Evolutionary conservation across 192 early-diverging fungal genomes (phyloP), one percentile per base, ranked within the genome.

Genomic region (Lobulomyces angularis): DNA sequence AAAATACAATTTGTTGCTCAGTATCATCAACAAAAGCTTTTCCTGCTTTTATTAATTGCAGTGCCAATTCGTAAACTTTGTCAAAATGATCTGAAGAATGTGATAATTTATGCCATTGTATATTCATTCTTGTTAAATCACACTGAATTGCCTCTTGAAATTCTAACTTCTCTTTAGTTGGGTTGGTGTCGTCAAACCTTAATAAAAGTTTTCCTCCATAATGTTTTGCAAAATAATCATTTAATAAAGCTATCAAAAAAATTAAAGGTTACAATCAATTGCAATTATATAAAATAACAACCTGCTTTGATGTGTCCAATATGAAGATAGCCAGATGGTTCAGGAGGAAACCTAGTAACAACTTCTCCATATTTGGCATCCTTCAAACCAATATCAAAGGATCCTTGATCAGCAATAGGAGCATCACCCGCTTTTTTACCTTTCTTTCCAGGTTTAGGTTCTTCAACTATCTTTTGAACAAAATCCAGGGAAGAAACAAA

Each of bases 291-390:
- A n/a, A n/a, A n/a, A n/a, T n/a, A n/a, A n/a, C n/a, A n/a, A n/a
- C n/a, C n/a, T 25, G 95, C 95, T 74, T 99, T 99, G 39, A 91
- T 90, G 58, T 99, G 95, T 41, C 95, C 95, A 74, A 99, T 94
- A 65, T 99, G 95, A 45, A 99, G 67, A 64, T 93, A 99, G 59
- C 93, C 95, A 58, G 72, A 80, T 45, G 95, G 93, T 72, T 99
- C 95, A 2, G 95, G 95, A 38, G 95, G 93, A 76, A 99, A 99
- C 38, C 95, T 77, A 21, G 91, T 97, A 18, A 91, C 88, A 14
- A 99, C 91, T 51, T 82, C 68, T 39, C 95, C 95, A 49, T 78
- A 48, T 50, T 78, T 69, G 14, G 84, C 83, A 47, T 67, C 77
- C 41, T 76, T 62, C 24, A 99, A 65, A 22, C 71, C 82, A 68